Conservation (phyloP, 2,329 filamentous ascomycete species). For the Ascochyta lentis region DNA sequence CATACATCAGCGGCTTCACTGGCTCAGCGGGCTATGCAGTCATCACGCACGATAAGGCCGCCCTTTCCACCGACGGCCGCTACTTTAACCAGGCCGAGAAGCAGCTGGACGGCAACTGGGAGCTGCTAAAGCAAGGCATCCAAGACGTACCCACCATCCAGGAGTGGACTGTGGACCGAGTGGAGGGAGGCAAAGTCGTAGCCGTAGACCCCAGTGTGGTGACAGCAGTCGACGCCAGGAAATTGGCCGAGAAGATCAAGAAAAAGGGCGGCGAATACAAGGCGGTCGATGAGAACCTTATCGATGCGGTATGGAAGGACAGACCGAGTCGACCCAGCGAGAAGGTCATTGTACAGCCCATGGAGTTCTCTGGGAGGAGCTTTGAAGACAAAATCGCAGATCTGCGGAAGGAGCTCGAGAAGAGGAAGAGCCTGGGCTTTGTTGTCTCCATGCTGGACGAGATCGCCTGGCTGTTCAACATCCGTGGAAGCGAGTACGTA, state of each 20-base stretch:
- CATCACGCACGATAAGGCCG: conserved; percentile 83
- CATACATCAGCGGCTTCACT: conserved; percentile 91
- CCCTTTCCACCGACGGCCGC: conserved; percentile 90
- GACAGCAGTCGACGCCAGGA: conserved; percentile 74
- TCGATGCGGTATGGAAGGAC: conserved; percentile 88
- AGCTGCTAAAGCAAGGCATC: conserved; percentile 87
- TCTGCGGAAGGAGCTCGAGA: conserved; percentile 87
- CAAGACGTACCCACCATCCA: conserved; percentile 97
- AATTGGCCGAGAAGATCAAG: conserved; percentile 83
- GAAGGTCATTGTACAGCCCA: conserved; percentile 72
- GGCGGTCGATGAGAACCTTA: conserved; percentile 79
- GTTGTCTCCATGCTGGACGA: conserved; percentile 96
- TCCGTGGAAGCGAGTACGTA: conserved; percentile 81
- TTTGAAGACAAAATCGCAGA: conserved; percentile 84
- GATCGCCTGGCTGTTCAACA: conserved; percentile 97
- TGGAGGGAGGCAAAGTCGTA: conserved; percentile 84
- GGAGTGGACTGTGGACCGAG: conserved; percentile 89
- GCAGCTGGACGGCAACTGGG: conserved; percentile 91
- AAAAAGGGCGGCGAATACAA: conserved; percentile 83
- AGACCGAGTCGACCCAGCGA: conserved; percentile 79
- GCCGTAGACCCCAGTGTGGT: conserved; percentile 91
- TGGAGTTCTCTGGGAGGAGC: conserved; percentile 80
- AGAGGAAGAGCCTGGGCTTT: conserved; percentile 86
- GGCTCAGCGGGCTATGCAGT: conserved; percentile 95
- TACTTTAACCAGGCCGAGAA: conserved; percentile 97